phyloP scores from a whole-genome alignment of 2,329 filamentous ascomycete species.

The Talaromyces sp. region DNA sequence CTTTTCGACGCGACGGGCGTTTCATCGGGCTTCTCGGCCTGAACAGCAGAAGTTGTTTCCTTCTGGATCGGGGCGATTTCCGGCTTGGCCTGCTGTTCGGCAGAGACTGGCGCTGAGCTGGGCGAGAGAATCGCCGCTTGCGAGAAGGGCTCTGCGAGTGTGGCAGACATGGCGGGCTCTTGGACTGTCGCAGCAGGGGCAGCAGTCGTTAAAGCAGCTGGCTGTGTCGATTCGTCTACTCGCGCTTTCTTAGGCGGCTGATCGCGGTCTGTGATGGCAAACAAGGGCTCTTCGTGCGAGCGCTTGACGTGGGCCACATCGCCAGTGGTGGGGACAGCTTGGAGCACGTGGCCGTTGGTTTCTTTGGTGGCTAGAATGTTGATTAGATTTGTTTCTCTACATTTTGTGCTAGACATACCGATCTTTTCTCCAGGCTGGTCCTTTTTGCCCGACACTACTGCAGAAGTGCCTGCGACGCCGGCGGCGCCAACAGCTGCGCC shows the following conservation, averaged over 20 bases:
- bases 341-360: neutral
- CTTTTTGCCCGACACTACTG: neutral
- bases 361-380: neutral
- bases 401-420: neutral
- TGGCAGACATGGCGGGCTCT: neutral
- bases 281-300: slow-evolving; percentile 29
- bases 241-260: slow-evolving; percentile 32
- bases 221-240: slow-evolving; percentile 19
- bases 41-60: neutral
- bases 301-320: slow-evolving; percentile 23
- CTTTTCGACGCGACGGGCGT: neutral
- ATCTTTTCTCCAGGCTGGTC: neutral
- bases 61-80: neutral
- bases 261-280: slow-evolving; percentile 23
- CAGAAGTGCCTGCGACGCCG: neutral
- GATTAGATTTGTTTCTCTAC: neutral
- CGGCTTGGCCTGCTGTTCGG: neutral
- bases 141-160: neutral
- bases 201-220: neutral
- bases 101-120: neutral
- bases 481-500: neutral
- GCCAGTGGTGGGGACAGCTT: slow-evolving; percentile 11
- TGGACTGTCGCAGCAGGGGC: neutral
- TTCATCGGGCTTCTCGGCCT: neutral
- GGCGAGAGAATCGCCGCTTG: neutral